Evolutionary conservation across 305 asterid genomes (phyloP), one percentile per base, ranked within the genome.

Genomic region (Fraxinus ornus): DNA sequence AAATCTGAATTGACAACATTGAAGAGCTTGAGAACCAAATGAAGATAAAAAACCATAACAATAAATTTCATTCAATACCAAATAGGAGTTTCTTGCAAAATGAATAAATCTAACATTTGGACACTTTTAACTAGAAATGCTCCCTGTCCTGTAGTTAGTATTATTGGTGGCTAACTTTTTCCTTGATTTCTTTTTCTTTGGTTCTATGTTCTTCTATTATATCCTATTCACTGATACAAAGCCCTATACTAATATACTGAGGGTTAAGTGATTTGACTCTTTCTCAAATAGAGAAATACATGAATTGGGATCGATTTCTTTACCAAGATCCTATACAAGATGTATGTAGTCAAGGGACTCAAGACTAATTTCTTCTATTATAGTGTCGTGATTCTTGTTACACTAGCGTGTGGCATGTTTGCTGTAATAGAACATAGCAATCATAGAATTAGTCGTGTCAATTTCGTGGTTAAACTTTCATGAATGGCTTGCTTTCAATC

Each of bases 1-100:
- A 93, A 96, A 79, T 94, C 99, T 96, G 97, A 57, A 80, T 57
- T 32, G 79, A 84, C 19, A 79, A 84, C 55, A 74, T 13, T 36
- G 68, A 80, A 81, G 3, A 1, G 70, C 75, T 26, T 36, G 36
- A 4, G 26, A n/a, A 39, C 2, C 37, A 57, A 21, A 28, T 7
- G 13, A 17, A 73, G 64, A 9, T 37, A 80, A 19, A 77, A 35
- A 35, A 41, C 32, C 8, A 73, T 26, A 75, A 15, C 7, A 64
- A n/a, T 3, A 24, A 33, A n/a, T 70, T 32, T 7, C 12, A n/a
- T 57, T 9, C 24, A 57, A 21, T 55, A n/a, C 10, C 10, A 62
- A 62, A 21, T 12, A 62, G 7, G 13, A 62, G 17, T 52, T 52
- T 52, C 33, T 21, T 0, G 12, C 30, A 8, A 21, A 21, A 21